Evolutionary conservation across 495 filamentous ascomycete species (phyloP).

Genomic region (Hypoxylon rickii): DNA sequence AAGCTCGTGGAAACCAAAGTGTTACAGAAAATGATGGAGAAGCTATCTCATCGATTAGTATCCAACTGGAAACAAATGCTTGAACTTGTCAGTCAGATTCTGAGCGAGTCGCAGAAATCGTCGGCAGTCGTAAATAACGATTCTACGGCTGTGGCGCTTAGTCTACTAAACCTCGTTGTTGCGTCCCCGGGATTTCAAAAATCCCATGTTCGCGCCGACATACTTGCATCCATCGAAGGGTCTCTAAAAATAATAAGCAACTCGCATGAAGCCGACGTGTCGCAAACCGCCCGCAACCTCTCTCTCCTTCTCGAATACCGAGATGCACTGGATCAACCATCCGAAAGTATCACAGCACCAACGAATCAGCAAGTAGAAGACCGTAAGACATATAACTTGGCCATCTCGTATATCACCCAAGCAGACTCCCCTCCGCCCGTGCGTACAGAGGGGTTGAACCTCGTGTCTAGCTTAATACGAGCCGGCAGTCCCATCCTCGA

Average conservation of each 20-base stretch:
- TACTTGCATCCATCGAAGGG: slow-evolving; percentile 57
- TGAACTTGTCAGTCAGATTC: slow-evolving; percentile 67
- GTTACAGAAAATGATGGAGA: slow-evolving; percentile 68
- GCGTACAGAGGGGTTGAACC: slow-evolving; percentile 75
- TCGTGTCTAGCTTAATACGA: slow-evolving; percentile 67
- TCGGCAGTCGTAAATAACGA: slow-evolving; percentile 48
- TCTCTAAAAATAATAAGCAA: slow-evolving; percentile 52
- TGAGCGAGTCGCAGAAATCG: slow-evolving; percentile 57
- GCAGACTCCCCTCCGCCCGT: slow-evolving; percentile 73
- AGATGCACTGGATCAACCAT: slow-evolving; percentile 50
- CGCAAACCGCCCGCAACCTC: slow-evolving; percentile 61
- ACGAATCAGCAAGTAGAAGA: slow-evolving; percentile 61
- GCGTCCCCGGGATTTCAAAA: slow-evolving; percentile 65
- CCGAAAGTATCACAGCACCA: slow-evolving; percentile 37
- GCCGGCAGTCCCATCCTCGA: slow-evolving; percentile 68
- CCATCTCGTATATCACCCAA: slow-evolving; percentile 70
- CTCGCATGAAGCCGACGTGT: slow-evolving; percentile 36
- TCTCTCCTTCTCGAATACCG: slow-evolving; percentile 62
- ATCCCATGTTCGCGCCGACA: slow-evolving; percentile 48
- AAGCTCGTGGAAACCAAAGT: slow-evolving; percentile 65
- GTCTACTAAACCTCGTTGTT: slow-evolving; percentile 68
- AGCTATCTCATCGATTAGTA: slow-evolving; percentile 56
- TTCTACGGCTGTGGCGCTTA: slow-evolving; percentile 63
- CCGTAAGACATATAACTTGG: slow-evolving; percentile 70
- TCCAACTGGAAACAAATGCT: slow-evolving; percentile 38